phyloP scores from a whole-genome alignment of 331 rosid species.

The Malus hybrid region DNA sequence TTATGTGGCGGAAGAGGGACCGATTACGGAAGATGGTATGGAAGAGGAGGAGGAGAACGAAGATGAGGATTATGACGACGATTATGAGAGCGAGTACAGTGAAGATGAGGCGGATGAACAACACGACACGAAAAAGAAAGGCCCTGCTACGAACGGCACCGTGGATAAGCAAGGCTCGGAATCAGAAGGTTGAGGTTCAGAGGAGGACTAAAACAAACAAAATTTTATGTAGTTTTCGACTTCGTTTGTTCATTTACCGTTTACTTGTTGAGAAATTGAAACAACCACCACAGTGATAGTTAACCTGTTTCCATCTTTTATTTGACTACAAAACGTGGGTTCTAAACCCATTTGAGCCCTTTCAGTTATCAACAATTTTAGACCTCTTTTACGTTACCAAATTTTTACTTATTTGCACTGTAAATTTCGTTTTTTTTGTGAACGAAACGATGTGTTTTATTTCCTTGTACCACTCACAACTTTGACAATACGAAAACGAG shows the following conservation, averaged over 20 bases:
- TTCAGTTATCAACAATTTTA: not conserved
- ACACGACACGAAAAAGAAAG: constrained; percentile 49
- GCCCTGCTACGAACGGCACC: constrained; percentile 55
- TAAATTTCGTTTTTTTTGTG: not conserved
- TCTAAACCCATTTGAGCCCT: not conserved
- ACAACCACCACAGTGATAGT: constrained; percentile 1
- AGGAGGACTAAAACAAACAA: constrained; percentile 49
- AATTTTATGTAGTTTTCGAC: not conserved
- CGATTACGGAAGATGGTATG: constrained; percentile 62
- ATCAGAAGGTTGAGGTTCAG: constrained; percentile 59
- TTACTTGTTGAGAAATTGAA: constrained; percentile 5
- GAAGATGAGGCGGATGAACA: constrained; percentile 80
- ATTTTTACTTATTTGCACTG: too few species aligned
- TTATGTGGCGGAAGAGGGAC: constrained; percentile 61
- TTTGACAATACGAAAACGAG: too few species aligned
- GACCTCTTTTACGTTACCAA: not conserved
- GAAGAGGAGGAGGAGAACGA: constrained; percentile 89
- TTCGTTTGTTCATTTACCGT: not conserved
- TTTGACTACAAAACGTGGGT: not conserved
- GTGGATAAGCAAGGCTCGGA: constrained; percentile 31
- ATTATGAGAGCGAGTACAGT: constrained; percentile 86
- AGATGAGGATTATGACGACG: constrained; percentile 74
- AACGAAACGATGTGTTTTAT: too few species aligned
- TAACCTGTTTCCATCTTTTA: not conserved
- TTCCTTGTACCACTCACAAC: too few species aligned